Conservation (phyloP, 169 alveolate species). For the Plasmodium billcollinsi region DNA sequence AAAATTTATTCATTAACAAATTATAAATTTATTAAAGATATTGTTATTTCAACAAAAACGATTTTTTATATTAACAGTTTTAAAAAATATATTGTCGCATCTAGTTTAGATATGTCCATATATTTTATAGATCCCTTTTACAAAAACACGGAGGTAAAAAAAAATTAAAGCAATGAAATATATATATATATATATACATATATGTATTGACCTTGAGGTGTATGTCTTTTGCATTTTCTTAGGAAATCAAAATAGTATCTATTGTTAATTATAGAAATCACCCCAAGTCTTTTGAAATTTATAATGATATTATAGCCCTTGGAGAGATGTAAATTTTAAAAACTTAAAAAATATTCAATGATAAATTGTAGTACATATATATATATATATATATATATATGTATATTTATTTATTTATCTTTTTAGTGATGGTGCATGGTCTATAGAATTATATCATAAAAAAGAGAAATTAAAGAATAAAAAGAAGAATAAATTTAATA, state of each 20-base stretch:
- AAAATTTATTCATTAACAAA: constrained; percentile 37
- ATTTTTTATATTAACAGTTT: constrained; percentile 31
- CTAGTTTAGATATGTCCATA: constrained; percentile 40
- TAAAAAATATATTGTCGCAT: constrained; percentile 50
- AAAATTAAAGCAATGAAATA: too few relatives aligned
- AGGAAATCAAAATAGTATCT: constrained; percentile 48
- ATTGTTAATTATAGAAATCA: constrained; percentile 7
- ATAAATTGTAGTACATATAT: neutral
- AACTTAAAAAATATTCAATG: neutral
- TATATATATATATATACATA: too few relatives aligned
- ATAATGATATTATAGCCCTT: constrained; percentile 20
- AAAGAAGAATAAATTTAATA: neutral
- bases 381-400: neutral
- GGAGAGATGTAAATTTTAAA: constrained; percentile 34
- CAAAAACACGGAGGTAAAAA: constrained; percentile 26
- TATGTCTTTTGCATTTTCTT: neutral
- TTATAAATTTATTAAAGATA: constrained; percentile 21
- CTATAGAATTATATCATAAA: constrained; percentile 36
- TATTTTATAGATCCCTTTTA: constrained; percentile 54
- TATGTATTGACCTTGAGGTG: too few relatives aligned
- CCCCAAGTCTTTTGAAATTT: constrained; percentile 27
- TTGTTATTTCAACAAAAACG: constrained; percentile 51
- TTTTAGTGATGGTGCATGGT: constrained; percentile 35
- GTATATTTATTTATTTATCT: neutral
- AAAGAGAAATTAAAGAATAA: constrained; percentile 9